A percentile compares a stretch with the other conserved stretches of the same genome.
Conservation (phyloP, 179 eudicot species). For the Actinidia polygama region DNA sequence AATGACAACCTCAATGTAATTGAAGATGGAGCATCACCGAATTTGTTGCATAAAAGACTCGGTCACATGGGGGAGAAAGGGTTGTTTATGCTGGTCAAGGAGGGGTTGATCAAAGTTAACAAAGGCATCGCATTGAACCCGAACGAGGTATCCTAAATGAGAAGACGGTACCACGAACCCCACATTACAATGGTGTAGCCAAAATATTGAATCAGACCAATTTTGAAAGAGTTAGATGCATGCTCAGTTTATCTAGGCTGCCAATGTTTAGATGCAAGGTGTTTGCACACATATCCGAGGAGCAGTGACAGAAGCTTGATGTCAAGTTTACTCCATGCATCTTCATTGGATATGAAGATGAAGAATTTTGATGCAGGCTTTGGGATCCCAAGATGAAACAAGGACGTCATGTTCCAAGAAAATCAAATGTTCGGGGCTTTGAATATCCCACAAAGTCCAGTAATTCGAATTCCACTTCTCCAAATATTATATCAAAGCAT, state of each 20-base stretch:
- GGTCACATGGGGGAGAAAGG: constrained; percentile 10
- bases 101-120: background rate
- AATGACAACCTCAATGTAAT: background rate
- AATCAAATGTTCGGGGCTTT: too few species aligned
- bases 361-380: background rate
- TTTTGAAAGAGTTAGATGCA: background rate
- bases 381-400: background rate
- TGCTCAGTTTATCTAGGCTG: background rate
- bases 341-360: background rate
- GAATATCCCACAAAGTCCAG: background rate
- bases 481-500: background rate
- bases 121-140: background rate
- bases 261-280: constrained; percentile 24
- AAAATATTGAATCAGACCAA: too few species aligned
- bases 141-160: too few species aligned
- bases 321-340: background rate
- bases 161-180: too few species aligned
- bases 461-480: background rate
- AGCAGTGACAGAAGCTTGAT: background rate
- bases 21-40: constrained; percentile 18
- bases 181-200: too few species aligned
- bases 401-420: constrained; percentile 1
- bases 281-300: background rate
- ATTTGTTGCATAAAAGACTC: constrained; percentile 9
- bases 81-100: background rate